Conservation (phyloP, 1,284 basidiomycete genomes). For the Mycosarcoma maydis region DNA sequence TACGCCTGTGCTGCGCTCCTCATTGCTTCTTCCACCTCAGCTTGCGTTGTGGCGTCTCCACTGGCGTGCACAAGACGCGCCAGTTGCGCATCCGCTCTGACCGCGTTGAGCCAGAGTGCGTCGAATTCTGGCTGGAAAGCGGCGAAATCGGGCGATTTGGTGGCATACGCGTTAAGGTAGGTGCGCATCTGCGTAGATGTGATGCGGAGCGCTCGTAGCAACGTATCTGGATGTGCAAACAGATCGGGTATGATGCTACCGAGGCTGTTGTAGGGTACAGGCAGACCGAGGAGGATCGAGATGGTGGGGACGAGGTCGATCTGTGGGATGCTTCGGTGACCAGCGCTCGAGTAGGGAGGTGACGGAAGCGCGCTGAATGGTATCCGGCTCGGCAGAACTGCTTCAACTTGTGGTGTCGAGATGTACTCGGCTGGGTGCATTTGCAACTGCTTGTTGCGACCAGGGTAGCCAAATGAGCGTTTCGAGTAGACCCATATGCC, state of each 20-base stretch:
- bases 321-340: slow-evolving; percentile 82
- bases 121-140: slow-evolving; percentile 62
- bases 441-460: not conserved
- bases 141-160: slow-evolving; percentile 75
- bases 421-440: slow-evolving; percentile 21
- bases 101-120: slow-evolving; percentile 40
- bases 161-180: slow-evolving; percentile 80
- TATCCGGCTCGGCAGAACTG: slow-evolving; percentile 15
- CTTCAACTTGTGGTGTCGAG: slow-evolving; percentile 8
- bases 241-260: slow-evolving; percentile 90
- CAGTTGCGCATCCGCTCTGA: slow-evolving; percentile 48
- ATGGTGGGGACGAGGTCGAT: slow-evolving; percentile 93
- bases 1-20: slow-evolving; percentile 47
- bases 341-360: slow-evolving; percentile 25
- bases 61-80: not conserved
- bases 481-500: slow-evolving; percentile 84
- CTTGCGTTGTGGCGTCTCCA: not conserved
- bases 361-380: slow-evolving; percentile 58
- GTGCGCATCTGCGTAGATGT: slow-evolving; percentile 81
- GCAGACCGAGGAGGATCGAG: slow-evolving; percentile 88
- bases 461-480: slow-evolving; percentile 12
- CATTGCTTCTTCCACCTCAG: slow-evolving; percentile 15
- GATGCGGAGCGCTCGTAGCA: slow-evolving; percentile 75
- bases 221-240: slow-evolving; percentile 71
- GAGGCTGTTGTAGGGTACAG: slow-evolving; percentile 94